Conservation (phyloP, 2,329 filamentous ascomycete species). For the Setomelanomma holmii region DNA sequence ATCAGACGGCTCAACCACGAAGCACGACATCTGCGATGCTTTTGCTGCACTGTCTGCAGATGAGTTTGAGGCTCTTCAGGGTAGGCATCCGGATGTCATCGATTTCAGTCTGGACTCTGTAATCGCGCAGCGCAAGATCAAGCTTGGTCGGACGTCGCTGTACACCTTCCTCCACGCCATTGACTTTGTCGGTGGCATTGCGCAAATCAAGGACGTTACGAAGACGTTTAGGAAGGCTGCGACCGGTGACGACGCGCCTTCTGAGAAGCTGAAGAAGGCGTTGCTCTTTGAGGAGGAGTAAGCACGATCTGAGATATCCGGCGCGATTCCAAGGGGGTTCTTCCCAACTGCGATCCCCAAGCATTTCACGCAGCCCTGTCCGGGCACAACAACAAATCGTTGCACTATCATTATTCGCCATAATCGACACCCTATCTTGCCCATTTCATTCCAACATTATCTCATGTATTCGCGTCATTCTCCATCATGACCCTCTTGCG, state of each 20-base stretch:
- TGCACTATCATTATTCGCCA: no score
- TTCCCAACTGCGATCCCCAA: no score
- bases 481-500: no score
- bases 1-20: slow-evolving; percentile 3
- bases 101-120: not conserved
- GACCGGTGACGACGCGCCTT: not conserved
- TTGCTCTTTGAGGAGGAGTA: not conserved
- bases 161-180: not conserved
- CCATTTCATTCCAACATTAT: no score
- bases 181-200: not conserved
- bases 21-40: not conserved
- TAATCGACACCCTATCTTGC: no score
- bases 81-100: not conserved
- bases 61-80: not conserved
- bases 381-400: no score
- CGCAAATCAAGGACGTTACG: not conserved
- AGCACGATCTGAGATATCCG: no score
- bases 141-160: not conserved
- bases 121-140: not conserved
- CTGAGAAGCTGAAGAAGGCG: not conserved
- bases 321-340: no score
- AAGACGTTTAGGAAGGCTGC: not conserved
- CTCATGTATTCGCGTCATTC: no score
- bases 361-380: no score
- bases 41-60: not conserved